Percentiles rank a stretch among this genome's conserved stretches.
Evolutionary conservation across 345 rosid genomes (phyloP).

Genomic region (Eucalyptus sp.): DNA sequence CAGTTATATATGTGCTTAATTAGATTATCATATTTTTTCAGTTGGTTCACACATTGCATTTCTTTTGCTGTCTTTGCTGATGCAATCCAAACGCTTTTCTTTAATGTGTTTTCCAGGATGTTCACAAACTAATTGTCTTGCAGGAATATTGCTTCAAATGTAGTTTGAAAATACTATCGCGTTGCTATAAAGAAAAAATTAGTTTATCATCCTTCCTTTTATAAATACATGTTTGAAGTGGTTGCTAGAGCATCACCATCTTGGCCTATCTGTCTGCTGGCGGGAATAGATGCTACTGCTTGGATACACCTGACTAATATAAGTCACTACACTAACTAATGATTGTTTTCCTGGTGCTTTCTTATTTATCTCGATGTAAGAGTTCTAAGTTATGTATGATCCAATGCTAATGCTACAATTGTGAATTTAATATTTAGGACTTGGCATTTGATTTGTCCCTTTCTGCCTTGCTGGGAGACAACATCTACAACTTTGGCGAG

Average conservation of each 20-base stretch:
- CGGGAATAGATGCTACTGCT: not conserved
- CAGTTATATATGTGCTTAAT: not conserved
- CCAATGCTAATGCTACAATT: not conserved
- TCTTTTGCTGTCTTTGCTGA: not conserved
- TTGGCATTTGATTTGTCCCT: slow-evolving; percentile 97
- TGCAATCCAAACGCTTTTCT: not conserved
- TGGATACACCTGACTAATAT: not conserved
- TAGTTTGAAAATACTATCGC: not conserved
- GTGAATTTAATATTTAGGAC: slow-evolving; percentile 41
- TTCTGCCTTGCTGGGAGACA: slow-evolving; percentile 96
- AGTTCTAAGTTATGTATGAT: not conserved
- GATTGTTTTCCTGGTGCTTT: not conserved
- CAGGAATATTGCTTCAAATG: not conserved
- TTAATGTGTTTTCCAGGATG: not conserved
- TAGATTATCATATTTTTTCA: not conserved
- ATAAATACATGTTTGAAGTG: not conserved
- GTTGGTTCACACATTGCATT: not conserved
- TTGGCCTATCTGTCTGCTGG: not conserved
- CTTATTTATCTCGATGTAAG: not conserved
- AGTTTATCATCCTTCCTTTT: not conserved
- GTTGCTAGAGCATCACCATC: not conserved
- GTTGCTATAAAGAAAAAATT: not conserved
- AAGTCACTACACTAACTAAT: not conserved
- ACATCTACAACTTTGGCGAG: slow-evolving; percentile 98
- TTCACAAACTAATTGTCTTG: not conserved